phyloP scores from a whole-genome alignment of 139 green algal genomes.

The Bryopsis sp. region DNA sequence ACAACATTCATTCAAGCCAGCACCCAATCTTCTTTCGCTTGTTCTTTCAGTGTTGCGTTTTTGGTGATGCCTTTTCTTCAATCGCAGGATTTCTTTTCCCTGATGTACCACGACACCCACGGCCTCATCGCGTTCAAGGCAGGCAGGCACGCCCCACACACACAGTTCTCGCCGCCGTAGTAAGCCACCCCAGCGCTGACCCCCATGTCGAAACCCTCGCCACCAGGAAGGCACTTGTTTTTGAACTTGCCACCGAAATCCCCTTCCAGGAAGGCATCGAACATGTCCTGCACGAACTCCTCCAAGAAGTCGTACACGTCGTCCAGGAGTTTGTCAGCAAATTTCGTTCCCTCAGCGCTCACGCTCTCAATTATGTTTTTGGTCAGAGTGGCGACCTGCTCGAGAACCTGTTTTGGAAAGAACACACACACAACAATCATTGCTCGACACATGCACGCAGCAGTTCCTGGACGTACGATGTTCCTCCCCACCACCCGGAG shows the following conservation, averaged over 20 bases:
- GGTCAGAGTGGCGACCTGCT: not conserved
- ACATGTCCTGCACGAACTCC: not conserved
- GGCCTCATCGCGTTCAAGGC: not conserved
- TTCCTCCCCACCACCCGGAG: no score
- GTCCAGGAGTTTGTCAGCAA: not conserved
- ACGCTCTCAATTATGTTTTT: not conserved
- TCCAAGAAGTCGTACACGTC: not conserved
- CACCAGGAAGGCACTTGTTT: not conserved
- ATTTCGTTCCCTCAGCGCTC: not conserved
- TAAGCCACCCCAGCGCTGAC: not conserved
- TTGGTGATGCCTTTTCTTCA: no score
- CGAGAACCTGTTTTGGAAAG: not conserved
- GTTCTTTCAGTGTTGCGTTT: no score
- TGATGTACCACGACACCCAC: conserved; percentile 1
- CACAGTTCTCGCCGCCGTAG: not conserved
- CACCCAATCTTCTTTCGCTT: no score
- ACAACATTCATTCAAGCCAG: no score
- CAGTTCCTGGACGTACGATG: no score
- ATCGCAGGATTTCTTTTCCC: not conserved
- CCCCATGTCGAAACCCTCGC: not conserved
- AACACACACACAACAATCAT: no score
- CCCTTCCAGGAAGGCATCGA: not conserved
- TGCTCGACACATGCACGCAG: no score
- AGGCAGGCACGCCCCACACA: not conserved
- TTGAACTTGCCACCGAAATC: not conserved